Conservation (phyloP, 176 grass and related monocot genomes). For the Avena sativa region DNA sequence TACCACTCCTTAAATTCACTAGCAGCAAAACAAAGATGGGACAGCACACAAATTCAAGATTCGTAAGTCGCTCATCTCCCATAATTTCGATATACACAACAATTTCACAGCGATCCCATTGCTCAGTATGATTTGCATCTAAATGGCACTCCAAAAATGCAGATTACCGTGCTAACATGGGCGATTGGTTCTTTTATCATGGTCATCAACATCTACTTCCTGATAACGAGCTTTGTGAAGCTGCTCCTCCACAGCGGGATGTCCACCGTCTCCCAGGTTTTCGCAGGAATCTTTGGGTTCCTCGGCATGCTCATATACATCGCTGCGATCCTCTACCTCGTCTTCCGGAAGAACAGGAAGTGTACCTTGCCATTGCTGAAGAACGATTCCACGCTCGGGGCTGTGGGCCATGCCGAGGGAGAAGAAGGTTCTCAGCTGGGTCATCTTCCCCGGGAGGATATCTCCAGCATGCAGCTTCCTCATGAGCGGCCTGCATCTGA, state of each 20-base stretch:
- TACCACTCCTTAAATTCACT: constrained; percentile 97
- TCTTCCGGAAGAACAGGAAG: constrained; percentile 79
- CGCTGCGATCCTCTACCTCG: constrained; percentile 71
- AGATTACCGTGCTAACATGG: constrained; percentile 83
- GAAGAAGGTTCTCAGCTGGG: constrained; percentile 52
- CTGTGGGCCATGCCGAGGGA: not conserved
- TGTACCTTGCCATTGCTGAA: constrained; percentile 62
- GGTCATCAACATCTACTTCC: constrained; percentile 83
- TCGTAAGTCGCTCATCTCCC: constrained; percentile 46
- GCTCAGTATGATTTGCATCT: not conserved
- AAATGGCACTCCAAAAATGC: constrained; percentile 30
- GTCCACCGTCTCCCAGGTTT: constrained; percentile 64
- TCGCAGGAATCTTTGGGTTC: constrained; percentile 82
- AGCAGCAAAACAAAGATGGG: constrained; percentile 97
- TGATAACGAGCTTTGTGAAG: constrained; percentile 67
- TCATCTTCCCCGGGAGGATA: constrained; percentile 87
- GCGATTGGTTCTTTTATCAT: constrained; percentile 73
- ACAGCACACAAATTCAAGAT: constrained; percentile 69
- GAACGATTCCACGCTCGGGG: constrained; percentile 47
- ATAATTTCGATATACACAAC: no score
- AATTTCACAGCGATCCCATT: not conserved
- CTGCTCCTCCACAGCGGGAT: constrained; percentile 69
- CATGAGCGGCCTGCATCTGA: constrained; percentile 51
- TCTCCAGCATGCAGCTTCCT: constrained; percentile 94
- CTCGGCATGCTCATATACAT: constrained; percentile 83